Conservation (phyloP, 2,329 filamentous ascomycete species). For the Akanthomyces lecanii region DNA sequence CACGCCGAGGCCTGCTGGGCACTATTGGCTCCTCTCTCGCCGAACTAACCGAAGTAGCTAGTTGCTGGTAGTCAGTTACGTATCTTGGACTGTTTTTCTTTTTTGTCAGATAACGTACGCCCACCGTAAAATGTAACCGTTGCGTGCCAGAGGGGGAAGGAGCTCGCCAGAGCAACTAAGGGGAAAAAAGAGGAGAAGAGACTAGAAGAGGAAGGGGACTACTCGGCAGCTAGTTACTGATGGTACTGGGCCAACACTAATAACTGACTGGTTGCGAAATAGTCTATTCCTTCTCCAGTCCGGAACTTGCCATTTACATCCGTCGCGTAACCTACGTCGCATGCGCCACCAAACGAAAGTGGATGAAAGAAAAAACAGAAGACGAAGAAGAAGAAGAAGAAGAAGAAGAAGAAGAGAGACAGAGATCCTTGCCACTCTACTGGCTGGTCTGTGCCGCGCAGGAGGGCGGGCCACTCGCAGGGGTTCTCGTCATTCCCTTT, state of each 20-base stretch:
- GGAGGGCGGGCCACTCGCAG: not conserved
- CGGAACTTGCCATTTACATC: no score
- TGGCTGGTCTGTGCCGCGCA: not conserved
- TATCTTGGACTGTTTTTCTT: not conserved
- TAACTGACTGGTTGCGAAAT: no score
- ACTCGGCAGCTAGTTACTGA: no score
- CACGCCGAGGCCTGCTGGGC: no score
- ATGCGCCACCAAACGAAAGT: no score
- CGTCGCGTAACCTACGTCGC: no score
- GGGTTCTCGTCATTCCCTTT: not conserved
- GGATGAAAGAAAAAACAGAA: no score
- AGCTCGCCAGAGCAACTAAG: not conserved
- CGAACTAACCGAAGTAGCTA: not conserved
- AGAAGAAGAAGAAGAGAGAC: no score
- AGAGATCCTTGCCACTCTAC: no score
- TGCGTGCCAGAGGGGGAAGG: not conserved
- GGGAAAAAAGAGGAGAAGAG: not conserved
- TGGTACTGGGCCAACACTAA: no score
- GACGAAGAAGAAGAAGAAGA: no score
- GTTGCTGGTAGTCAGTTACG: not conserved
- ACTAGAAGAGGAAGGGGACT: not conserved
- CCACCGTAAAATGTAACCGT: not conserved
- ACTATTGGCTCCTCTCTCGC: not conserved
- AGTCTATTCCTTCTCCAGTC: no score
- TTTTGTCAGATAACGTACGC: conserved; percentile 2